Evolutionary conservation across 495 filamentous ascomycete species (phyloP).

Genomic region (Aspergillus biplanus): DNA sequence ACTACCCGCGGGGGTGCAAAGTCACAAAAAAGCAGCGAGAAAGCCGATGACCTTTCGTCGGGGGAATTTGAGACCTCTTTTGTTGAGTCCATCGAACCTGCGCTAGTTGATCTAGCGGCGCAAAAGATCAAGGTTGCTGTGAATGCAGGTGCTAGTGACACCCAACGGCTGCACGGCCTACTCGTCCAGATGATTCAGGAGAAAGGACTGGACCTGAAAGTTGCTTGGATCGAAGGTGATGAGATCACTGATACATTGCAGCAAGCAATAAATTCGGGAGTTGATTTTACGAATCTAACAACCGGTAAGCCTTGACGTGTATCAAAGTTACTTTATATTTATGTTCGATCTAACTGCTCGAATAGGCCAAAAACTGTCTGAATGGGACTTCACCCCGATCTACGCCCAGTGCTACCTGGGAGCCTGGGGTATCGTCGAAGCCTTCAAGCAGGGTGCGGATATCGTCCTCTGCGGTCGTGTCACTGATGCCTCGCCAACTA

Average conservation of each 20-base stretch:
- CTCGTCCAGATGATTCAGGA: constrained; percentile 34
- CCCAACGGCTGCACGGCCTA: constrained; percentile 36
- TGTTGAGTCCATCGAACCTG: constrained; percentile 47
- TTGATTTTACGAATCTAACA: background rate
- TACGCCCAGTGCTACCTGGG: constrained; percentile 48
- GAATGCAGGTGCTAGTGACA: constrained; percentile 51
- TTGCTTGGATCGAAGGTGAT: constrained; percentile 22
- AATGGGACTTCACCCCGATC: constrained; percentile 46
- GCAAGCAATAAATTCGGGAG: background rate
- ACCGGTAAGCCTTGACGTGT: background rate
- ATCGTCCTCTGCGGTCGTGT: constrained; percentile 53
- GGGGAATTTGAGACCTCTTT: constrained; percentile 46
- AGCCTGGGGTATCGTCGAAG: constrained; percentile 38
- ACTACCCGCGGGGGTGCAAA: constrained; percentile 32
- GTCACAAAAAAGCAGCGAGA: constrained; percentile 2
- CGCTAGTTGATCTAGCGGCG: constrained; percentile 39
- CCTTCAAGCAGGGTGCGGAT: constrained; percentile 43
- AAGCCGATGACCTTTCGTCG: background rate
- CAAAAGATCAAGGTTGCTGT: constrained; percentile 49
- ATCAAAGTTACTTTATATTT: background rate
- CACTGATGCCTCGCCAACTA: constrained; percentile 42
- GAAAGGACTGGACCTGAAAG: constrained; percentile 36
- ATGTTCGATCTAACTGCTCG: constrained; percentile 20
- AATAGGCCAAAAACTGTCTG: constrained; percentile 39
- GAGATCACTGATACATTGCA: constrained; percentile 11